Percentiles rank a stretch among this genome's conserved stretches.
These are phyloP conservation scores for Penicillium rolfsii DNA, from an alignment of 2,329 filamentous ascomycete genomes.

Conservation along the genomic window DNA sequence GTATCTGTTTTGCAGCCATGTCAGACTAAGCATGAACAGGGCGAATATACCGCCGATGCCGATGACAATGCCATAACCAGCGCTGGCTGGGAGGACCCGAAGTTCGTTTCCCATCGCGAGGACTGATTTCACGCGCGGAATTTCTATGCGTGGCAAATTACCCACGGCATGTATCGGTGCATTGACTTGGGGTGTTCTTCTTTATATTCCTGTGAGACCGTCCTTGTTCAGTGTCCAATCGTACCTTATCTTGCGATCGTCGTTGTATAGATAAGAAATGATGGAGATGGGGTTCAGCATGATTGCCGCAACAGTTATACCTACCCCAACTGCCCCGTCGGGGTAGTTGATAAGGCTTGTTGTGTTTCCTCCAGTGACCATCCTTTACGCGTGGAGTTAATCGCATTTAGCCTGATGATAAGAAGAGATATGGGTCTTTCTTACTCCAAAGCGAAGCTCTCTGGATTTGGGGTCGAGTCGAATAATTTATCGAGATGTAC, in stretches of 20 bases:
- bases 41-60: slow-evolving; percentile 54
- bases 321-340: not conserved
- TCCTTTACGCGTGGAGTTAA: not conserved
- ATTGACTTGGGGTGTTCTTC: too few species aligned
- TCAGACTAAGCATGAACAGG: slow-evolving; percentile 47
- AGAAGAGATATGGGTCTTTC: not conserved
- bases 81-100: slow-evolving; percentile 38
- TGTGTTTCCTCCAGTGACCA: not conserved
- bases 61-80: slow-evolving; percentile 56
- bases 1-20: slow-evolving; percentile 49
- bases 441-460: not conserved
- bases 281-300: not conserved
- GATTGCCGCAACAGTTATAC: not conserved
- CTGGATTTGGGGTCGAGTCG: too few species aligned
- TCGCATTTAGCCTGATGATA: not conserved
- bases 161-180: too few species aligned
- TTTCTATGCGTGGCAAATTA: too few species aligned
- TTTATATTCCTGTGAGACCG: too few species aligned
- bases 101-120: slow-evolving; percentile 10
- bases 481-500: too few species aligned
- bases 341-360: not conserved
- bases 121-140: too few species aligned
- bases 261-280: not conserved
- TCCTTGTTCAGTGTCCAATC: not conserved
- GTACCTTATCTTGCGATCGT: not conserved